A percentile compares a stretch with the other conserved stretches of the same genome.
Conservation (phyloP, 2,329 filamentous ascomycete genomes). For the Aspergillus brasiliensis region DNA sequence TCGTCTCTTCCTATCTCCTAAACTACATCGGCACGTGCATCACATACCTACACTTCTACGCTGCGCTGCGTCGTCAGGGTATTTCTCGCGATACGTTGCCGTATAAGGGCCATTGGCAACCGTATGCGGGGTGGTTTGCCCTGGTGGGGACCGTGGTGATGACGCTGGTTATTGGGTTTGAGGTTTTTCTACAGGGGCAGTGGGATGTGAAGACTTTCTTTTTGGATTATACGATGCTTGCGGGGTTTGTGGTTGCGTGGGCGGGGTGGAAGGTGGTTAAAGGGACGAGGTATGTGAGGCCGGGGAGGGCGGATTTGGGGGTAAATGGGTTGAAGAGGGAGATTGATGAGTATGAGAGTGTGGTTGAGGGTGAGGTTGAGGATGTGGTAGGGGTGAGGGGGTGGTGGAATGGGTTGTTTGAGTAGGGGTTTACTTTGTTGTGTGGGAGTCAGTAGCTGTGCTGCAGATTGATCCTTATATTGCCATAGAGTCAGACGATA, state of each 20-base stretch:
- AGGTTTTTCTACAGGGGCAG: slow-evolving; percentile 65
- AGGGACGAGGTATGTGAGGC: slow-evolving; percentile 57
- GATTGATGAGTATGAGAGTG: slow-evolving; percentile 30
- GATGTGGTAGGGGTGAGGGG: not conserved
- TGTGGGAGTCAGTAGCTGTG: no score
- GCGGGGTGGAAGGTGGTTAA: slow-evolving; percentile 68
- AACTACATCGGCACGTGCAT: slow-evolving; percentile 60
- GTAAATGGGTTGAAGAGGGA: slow-evolving; percentile 25
- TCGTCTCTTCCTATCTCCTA: slow-evolving; percentile 32
- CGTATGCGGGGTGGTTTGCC: slow-evolving; percentile 69
- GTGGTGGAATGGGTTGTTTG: slow-evolving; percentile 11
- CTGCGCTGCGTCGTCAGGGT: slow-evolving; percentile 67
- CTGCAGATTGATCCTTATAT: not conserved
- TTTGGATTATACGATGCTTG: slow-evolving; percentile 68
- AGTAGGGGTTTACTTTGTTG: not conserved
- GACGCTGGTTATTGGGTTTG: slow-evolving; percentile 70
- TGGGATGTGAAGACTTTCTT: slow-evolving; percentile 69
- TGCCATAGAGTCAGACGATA: not conserved
- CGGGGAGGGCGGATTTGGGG: slow-evolving; percentile 60
- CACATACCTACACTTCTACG: slow-evolving; percentile 71
- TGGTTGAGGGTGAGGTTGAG: not conserved
- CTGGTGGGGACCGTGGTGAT: slow-evolving; percentile 65
- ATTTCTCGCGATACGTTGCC: slow-evolving; percentile 67
- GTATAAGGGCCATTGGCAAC: slow-evolving; percentile 68
- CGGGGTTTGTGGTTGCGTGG: slow-evolving; percentile 66